A percentile compares a stretch with the other conserved stretches of the same genome.
These are phyloP conservation scores for Colletotrichum sp. DNA, from an alignment of 2,329 filamentous ascomycete genomes.

Conservation along the genomic window DNA sequence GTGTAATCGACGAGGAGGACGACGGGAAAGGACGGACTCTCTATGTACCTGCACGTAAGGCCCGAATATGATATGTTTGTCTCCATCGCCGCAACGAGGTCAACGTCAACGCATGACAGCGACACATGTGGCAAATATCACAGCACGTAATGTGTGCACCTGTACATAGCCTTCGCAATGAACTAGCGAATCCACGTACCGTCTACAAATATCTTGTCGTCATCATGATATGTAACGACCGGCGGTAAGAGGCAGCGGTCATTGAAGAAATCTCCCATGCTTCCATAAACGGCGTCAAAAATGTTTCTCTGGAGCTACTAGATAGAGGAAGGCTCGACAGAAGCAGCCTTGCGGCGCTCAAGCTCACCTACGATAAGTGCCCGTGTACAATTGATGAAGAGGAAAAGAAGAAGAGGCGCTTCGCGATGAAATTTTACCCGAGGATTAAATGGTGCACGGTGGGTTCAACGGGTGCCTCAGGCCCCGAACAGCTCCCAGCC, in stretches of 20 bases:
- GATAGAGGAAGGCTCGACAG: slow-evolving; percentile 75
- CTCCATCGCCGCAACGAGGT: background rate
- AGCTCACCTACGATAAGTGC: slow-evolving; percentile 78
- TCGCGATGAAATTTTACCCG: slow-evolving; percentile 16
- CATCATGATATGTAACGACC: slow-evolving; percentile 64
- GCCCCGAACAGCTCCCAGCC: slow-evolving; percentile 27
- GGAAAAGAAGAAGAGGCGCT: slow-evolving; percentile 41
- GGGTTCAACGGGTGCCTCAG: slow-evolving; percentile 36
- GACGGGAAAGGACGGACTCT: background rate
- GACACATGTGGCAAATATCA: background rate
- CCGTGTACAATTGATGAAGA: slow-evolving; percentile 66
- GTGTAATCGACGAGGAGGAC: background rate
- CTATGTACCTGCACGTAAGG: too few species aligned
- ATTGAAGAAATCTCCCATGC: slow-evolving; percentile 68
- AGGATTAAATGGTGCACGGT: slow-evolving; percentile 1
- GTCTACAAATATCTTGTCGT: background rate
- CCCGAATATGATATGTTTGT: too few species aligned
- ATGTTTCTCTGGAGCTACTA: slow-evolving; percentile 65
- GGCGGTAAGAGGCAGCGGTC: slow-evolving; percentile 75
- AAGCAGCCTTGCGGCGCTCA: slow-evolving; percentile 50
- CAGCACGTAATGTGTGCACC: background rate
- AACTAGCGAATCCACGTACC: background rate
- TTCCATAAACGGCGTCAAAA: slow-evolving; percentile 73
- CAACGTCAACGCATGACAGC: background rate
- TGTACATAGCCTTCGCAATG: background rate